phyloP scores from a whole-genome alignment of 2,329 filamentous ascomycete species.

The Claviceps cyperi region DNA sequence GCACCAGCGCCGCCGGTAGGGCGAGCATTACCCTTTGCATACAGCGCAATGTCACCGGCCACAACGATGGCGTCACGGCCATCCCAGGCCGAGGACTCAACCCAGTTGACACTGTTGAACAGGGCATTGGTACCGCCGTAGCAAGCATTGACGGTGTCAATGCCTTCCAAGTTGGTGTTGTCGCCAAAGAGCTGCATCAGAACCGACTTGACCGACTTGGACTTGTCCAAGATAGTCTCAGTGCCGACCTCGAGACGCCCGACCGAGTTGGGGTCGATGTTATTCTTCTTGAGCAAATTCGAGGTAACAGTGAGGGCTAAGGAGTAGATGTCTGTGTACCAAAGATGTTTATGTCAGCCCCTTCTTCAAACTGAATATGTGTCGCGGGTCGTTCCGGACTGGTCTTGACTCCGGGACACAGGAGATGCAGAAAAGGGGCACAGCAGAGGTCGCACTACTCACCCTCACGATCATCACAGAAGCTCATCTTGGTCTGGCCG shows the following conservation, averaged over 20 bases:
- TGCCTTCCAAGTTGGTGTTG: slow-evolving; percentile 72
- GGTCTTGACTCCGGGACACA: neutral
- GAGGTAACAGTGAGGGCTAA: slow-evolving; percentile 65
- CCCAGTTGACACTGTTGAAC: slow-evolving; percentile 73
- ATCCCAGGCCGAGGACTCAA: slow-evolving; percentile 79
- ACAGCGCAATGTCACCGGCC: slow-evolving; percentile 71
- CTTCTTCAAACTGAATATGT: neutral
- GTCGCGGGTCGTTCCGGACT: neutral
- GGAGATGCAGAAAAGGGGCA: neutral
- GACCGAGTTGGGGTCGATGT: slow-evolving; percentile 63
- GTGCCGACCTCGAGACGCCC: slow-evolving; percentile 75
- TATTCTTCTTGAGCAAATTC: slow-evolving; percentile 69
- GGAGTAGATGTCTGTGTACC: slow-evolving; percentile 64
- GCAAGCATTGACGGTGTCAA: slow-evolving; percentile 74
- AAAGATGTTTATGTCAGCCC: neutral
- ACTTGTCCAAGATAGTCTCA: slow-evolving; percentile 78
- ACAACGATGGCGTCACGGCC: slow-evolving; percentile 69
- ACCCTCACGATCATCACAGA: slow-evolving; percentile 84
- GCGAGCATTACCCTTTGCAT: slow-evolving; percentile 69
- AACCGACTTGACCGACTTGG: slow-evolving; percentile 80
- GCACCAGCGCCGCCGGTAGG: slow-evolving; percentile 69
- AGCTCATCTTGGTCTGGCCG: slow-evolving; percentile 83
- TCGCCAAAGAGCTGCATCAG: slow-evolving; percentile 76
- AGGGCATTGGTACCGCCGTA: slow-evolving; percentile 76
- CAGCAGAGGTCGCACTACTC: slow-evolving; percentile 17